These are phyloP conservation scores for Aspergillus oerlinghausenensis DNA, from an alignment of 2,329 filamentous ascomycete species.

Conservation along the genomic window DNA sequence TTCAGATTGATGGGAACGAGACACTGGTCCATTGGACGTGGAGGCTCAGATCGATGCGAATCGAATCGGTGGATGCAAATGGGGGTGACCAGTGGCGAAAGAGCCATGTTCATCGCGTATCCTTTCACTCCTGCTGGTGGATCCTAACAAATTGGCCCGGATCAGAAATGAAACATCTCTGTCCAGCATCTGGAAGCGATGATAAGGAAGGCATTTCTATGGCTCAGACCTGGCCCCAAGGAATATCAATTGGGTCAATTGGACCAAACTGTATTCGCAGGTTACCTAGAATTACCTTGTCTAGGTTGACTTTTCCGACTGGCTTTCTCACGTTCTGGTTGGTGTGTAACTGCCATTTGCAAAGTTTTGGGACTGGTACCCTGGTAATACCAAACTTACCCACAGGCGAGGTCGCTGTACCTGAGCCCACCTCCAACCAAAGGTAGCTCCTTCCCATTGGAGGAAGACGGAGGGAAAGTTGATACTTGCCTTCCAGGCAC, in stretches of 20 bases:
- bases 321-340: background rate
- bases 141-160: background rate
- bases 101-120: conserved; percentile 16
- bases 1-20: background rate
- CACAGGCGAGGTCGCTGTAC: background rate
- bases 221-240: background rate
- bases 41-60: conserved; percentile 1
- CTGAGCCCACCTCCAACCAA: background rate
- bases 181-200: background rate
- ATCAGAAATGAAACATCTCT: background rate
- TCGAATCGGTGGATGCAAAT: background rate
- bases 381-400: background rate
- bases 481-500: background rate
- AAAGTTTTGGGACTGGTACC: background rate
- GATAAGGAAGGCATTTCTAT: background rate
- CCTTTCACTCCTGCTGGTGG: conserved; percentile 5
- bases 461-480: background rate
- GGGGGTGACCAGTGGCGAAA: conserved; percentile 8
- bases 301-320: background rate
- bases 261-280: background rate
- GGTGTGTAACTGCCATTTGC: background rate
- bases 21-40: background rate
- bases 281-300: background rate
- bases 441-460: too few relatives aligned
- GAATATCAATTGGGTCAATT: too few relatives aligned